Evolutionary conservation across 2,329 filamentous ascomycete genomes (phyloP).

Genomic region (Penicillium hesseltinei): DNA sequence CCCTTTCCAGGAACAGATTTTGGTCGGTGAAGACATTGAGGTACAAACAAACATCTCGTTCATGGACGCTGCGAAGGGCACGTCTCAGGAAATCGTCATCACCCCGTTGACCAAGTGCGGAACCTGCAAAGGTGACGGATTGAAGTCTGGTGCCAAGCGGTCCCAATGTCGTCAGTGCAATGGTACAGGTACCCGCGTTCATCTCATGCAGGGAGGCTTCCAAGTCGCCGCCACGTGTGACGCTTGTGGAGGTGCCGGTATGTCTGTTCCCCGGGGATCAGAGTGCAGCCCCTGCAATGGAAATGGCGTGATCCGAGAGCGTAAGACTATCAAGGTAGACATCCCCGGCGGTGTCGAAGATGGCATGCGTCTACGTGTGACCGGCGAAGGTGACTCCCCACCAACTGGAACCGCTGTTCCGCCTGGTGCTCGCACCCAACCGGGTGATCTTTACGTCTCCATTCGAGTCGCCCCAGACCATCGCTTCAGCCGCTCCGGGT

Average conservation of each 20-base stretch:
- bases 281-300: conserved; percentile 80
- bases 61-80: conserved; percentile 92
- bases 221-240: conserved; percentile 92
- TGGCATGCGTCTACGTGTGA: conserved; percentile 84
- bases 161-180: conserved; percentile 75
- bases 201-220: conserved; percentile 89
- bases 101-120: conserved; percentile 77
- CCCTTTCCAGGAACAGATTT: conserved; percentile 74
- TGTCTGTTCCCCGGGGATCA: conserved; percentile 71
- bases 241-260: conserved; percentile 75
- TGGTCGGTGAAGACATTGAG: conserved; percentile 96
- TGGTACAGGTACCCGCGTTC: conserved; percentile 81
- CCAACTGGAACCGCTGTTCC: conserved; percentile 68
- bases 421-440: conserved; percentile 62
- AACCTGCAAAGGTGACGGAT: conserved; percentile 76
- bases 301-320: conserved; percentile 78
- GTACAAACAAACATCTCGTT: conserved; percentile 91
- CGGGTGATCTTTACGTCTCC: conserved; percentile 87
- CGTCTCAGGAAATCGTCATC: conserved; percentile 81
- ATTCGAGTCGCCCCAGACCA: conserved; percentile 86
- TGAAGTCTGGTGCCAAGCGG: conserved; percentile 76
- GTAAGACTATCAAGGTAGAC: conserved; percentile 80
- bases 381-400: conserved; percentile 83
- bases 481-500: conserved; percentile 82
- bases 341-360: conserved; percentile 96